Evolutionary conservation across 768 basidiomycete species (phyloP), one percentile per base, ranked within the genome.

Genomic region (Trametes punicea): DNA sequence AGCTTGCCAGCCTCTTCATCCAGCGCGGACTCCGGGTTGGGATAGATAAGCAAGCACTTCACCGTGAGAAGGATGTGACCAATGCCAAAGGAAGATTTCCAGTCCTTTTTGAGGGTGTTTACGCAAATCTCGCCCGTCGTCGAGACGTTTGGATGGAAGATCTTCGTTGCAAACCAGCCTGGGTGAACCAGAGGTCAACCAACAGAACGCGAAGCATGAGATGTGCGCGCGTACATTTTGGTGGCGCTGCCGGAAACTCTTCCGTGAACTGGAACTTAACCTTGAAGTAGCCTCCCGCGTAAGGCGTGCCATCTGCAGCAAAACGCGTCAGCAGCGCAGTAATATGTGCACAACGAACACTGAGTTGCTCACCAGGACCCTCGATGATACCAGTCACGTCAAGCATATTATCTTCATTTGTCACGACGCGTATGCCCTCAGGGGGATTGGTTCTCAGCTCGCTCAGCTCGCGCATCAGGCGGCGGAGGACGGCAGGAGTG

Each of bases 141-240:
- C 0, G 93, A 95, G 36, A 98, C 93, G 65, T 98, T 98, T 0
- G 96, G 95, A 65, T 98, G 95, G 72, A 98, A 98, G 54, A 98
- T 95, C 76, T 96, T 97, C 46, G 95, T 97, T 13, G 80, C 75
- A 62, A 97, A 89, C 77, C 90, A 87, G 67, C 95, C 94, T 96
- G 62, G 10, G 38, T 18, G 3, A 48, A 16, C 7, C 9, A 55
- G 6, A 30, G 1, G 27, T 57, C 45, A 30, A 56, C 11, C 0
- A 11, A 53, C 25, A n/a, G 18, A 27, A 49, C 39, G 16, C 15
- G 48, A 6, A 30, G 40, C 36, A 25, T n/a, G 31, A 1, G 44
- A 45, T n/a, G 6, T 10, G 34, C 10, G 63, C 7, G 72, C 82
- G 46, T 62, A 95, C 96, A 97, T 77, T 95, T 97, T 7, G 95